Evolutionary conservation across 1,139 yeast genomes (phyloP), one percentile per base, ranked within the genome.

Genomic region (Williopsis jadinii): DNA sequence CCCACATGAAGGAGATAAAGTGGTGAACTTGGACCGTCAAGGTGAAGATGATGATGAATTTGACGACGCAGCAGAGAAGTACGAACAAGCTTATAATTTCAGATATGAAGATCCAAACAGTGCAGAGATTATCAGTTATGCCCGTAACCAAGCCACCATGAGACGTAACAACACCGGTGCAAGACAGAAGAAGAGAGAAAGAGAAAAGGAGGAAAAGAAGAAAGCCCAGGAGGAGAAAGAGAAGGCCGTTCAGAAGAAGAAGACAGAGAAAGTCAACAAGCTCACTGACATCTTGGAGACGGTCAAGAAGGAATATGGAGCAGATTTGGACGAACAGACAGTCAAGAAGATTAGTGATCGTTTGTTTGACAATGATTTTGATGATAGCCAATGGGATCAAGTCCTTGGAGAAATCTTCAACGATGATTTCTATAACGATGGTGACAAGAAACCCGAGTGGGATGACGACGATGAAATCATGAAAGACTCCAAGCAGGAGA

Each of bases 121-220:
- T 9, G 86, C 92, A 0, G 97, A 92, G 57, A 86, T 94, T 61
- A 83, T 88, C 29, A 82, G 95, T n/a, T 94, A 92, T 67, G 97
- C 98, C 5, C 87, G 99, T 73, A 84, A 75, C 49, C 96, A 88
- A 60, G 95, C 95, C 27, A 87, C 97, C 0, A 71, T 88, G 55
- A 80, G 98, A 66, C 75, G 98, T 59, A 77, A 82, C 19, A 80
- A 79, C 39, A 79, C 80, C 51, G 64, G 84, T 15, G 35, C 47
- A 8, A 77, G 98, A 55, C 87, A 87, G 66, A 77, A 83, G 61
- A 82, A 81, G 63, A 79, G 98, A 67, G 92, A 87, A 40, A 74
- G 70, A 58, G 77, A 80, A 60, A 74, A 68, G 43, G 83, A 77
- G 37, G 72, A 67, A 38, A 76, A 71, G 46, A 66, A 63, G 32